phyloP scores from a whole-genome alignment of 306 rosid species.

The Glycine soja region DNA sequence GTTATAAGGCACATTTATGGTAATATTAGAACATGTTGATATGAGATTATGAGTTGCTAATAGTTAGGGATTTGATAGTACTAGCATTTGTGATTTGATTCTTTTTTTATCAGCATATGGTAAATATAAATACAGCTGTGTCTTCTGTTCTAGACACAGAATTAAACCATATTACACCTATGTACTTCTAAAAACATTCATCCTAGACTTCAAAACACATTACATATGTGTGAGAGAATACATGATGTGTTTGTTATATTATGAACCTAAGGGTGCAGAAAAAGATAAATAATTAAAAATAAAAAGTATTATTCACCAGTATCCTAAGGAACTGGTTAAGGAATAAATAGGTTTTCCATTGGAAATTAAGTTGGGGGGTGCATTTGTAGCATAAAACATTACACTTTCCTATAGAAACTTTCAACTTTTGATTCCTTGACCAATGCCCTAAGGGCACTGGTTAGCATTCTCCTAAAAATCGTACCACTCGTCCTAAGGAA shows the following conservation, averaged over 20 bases:
- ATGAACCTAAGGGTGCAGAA: constrained; percentile 31
- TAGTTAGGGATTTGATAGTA: neutral
- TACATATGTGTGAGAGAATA: neutral
- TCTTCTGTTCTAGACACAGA: neutral
- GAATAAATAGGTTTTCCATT: neutral
- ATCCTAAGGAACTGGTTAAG: neutral
- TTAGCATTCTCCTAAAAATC: constrained; percentile 10
- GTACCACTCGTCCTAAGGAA: constrained; percentile 93
- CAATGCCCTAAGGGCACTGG: neutral
- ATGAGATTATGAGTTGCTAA: neutral
- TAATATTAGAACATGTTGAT: neutral
- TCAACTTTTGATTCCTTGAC: constrained; percentile 7
- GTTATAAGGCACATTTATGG: neutral
- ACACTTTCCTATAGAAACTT: neutral
- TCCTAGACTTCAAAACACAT: constrained; percentile 14
- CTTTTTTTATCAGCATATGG: neutral
- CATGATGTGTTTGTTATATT: neutral
- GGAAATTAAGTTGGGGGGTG: neutral
- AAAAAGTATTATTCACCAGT: neutral
- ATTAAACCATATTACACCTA: neutral
- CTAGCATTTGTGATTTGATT: neutral
- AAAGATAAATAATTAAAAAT: constrained; percentile 6
- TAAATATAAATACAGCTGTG: neutral
- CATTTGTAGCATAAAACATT: neutral
- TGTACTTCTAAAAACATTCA: constrained; percentile 7